Base-by-base conservation (phyloP, 2,329 filamentous ascomycete species). In the Exutisphaerella laricina region DNA sequence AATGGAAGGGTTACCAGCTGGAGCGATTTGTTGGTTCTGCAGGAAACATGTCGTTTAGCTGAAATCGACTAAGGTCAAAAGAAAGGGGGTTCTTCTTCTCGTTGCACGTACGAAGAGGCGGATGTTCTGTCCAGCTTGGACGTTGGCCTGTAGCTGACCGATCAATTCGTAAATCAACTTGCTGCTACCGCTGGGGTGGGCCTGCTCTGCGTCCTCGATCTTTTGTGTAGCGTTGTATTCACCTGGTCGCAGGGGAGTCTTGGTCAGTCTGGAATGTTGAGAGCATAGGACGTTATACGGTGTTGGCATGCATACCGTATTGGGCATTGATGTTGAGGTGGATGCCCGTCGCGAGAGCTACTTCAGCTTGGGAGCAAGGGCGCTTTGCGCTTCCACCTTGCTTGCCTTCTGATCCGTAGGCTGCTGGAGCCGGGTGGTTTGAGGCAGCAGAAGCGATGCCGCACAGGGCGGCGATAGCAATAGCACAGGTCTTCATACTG, bases 291-390 rank as follows among this genome's bases (percentile, higher is more conserved):
- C n/a, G n/a, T n/a, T n/a, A n/a, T n/a, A n/a, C n/a, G n/a, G n/a
- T n/a, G n/a, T n/a, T n/a, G n/a, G n/a, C n/a, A 6, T 32, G 6
- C 23, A 26, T 26, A 26, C 23, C 22, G 32, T 43, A 50, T 39
- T 54, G 53, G 17, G 41, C 53, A 28, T 54, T 43, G 41, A 56
- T 56, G 32, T 54, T 54, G 25, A 56, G 41, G 38, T 56, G 53
- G 35, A 56, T 56, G 22, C 53, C 53, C 10, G 49, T 50, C 4
- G 53, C 53, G 2, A 56, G 44, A 16, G 53, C 51, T 25, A 54
- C 30, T 17, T 49, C 49, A 9, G 36, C 43, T 25, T 41, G 43
- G 5, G 36, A 25, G 36, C 49, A 51, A 13, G 41, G 32, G 12
- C 46, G 43, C 23, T 47, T 49, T 21, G 14, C 26, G 34, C 29